Evolutionary conservation across 495 filamentous ascomycete genomes (phyloP).

Genomic region (Tetracladium marchalianum): DNA sequence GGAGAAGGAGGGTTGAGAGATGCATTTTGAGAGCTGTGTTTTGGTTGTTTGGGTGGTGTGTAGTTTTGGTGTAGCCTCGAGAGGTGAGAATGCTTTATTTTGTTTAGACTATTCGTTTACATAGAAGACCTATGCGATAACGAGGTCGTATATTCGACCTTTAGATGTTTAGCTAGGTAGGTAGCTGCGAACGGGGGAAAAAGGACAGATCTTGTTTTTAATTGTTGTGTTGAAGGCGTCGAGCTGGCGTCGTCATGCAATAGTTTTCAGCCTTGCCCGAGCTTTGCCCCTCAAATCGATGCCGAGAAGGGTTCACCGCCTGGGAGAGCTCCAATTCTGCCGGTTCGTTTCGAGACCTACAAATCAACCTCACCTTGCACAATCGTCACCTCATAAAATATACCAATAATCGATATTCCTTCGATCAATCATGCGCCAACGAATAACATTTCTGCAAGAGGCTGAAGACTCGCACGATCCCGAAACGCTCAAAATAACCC

Average conservation of each 20-base stretch:
- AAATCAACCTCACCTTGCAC: neutral
- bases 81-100: no score
- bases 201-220: slow-evolving; percentile 10
- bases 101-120: no score
- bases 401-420: neutral
- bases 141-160: no score
- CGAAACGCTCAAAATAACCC: slow-evolving; percentile 41
- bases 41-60: neutral
- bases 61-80: neutral
- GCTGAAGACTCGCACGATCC: slow-evolving; percentile 51
- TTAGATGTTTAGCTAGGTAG: neutral
- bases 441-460: slow-evolving; percentile 71
- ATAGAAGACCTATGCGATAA: no score
- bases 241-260: neutral
- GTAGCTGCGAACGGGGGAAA: neutral
- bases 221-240: neutral
- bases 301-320: neutral
- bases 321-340: slow-evolving; percentile 9
- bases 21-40: slow-evolving; percentile 16
- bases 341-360: neutral
- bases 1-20: slow-evolving; percentile 28
- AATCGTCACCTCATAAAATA: no score
- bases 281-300: neutral
- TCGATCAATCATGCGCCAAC: slow-evolving; percentile 58
- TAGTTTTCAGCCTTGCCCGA: no score